Base-by-base conservation (phyloP, 192 early-diverging fungal genomes). In the Coemansia sp. region DNA sequence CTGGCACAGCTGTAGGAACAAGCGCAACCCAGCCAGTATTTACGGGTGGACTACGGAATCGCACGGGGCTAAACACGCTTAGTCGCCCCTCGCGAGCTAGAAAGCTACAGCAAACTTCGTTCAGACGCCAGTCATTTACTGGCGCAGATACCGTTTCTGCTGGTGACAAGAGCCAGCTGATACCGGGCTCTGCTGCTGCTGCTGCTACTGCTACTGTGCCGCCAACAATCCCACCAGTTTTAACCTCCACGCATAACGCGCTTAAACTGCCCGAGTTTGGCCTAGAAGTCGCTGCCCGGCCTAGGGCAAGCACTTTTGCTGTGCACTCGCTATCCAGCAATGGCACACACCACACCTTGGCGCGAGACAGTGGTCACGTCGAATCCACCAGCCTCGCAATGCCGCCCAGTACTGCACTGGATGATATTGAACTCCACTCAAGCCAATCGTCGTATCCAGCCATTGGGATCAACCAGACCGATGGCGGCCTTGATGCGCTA, bases 301-400 rank as follows among this genome's bases (percentile, higher is more conserved):
- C 60, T 5, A 65, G 76, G 13, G 71, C 76, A 13, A 65, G 59
- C 62, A 73, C 76, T 8, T 61, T 73, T n/a, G 64, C 76, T 0
- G 46, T 56, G 23, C 45, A 35, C 5, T 37, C 57, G 26, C 16
- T 34, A 39, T 10, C 35, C 9, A 63, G 26, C 18, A 45, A 64
- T 36, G 46, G 28, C 1, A 8, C 23, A 3, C 10, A 33, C 2
- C 5, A 48, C 10, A 51, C 62, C 8, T 23, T 20, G 5, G 70
- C 72, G 0, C 68, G 62, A 5, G 77, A 79, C 43, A 74, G 77
- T 38, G 72, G 77, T 9, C 67, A 66, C 33, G 64, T 79, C 38
- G 77, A 74, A 21, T 28, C 20, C 0, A 37, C 35, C 4, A 46
- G 34, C 37, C 11, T 26, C 36, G 36, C 48, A 3, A 58, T 66